These are phyloP conservation scores for Monosporozyma yasuniensis DNA, from an alignment of 805 yeast genomes.

Conservation along the genomic window DNA sequence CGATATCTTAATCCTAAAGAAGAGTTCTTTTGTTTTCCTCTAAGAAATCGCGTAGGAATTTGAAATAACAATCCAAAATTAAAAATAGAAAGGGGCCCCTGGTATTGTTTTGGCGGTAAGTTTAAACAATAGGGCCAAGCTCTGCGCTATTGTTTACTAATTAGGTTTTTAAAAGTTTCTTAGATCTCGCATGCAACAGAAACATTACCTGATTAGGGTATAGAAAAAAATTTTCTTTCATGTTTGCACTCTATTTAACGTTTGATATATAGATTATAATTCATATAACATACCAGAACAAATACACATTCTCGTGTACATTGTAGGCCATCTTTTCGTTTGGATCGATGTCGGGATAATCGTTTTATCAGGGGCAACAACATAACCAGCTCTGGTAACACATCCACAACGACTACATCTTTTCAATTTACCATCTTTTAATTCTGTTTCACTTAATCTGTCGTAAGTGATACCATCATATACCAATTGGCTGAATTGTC, in stretches of 20 bases:
- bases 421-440: slow-evolving; percentile 27
- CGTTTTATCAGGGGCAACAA: slow-evolving; percentile 26
- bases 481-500: slow-evolving; percentile 29
- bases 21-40: neutral
- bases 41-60: neutral
- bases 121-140: too few relatives aligned
- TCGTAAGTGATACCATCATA: slow-evolving; percentile 30
- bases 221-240: too few relatives aligned
- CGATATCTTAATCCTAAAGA: neutral
- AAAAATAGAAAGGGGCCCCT: too few relatives aligned
- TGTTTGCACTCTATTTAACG: too few relatives aligned
- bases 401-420: slow-evolving; percentile 50
- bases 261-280: neutral
- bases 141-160: too few relatives aligned
- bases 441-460: slow-evolving; percentile 14
- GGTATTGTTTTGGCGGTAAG: too few relatives aligned
- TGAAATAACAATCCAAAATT: too few relatives aligned
- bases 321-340: slow-evolving; percentile 31
- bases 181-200: too few relatives aligned
- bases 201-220: too few relatives aligned
- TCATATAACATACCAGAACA: slow-evolving; percentile 32
- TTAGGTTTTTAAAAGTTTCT: too few relatives aligned
- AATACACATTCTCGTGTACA: slow-evolving; percentile 28
- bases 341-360: slow-evolving; percentile 27
- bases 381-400: slow-evolving; percentile 32